Conservation (phyloP, 2,329 filamentous ascomycete species). For the Grosmannia serpens region DNA sequence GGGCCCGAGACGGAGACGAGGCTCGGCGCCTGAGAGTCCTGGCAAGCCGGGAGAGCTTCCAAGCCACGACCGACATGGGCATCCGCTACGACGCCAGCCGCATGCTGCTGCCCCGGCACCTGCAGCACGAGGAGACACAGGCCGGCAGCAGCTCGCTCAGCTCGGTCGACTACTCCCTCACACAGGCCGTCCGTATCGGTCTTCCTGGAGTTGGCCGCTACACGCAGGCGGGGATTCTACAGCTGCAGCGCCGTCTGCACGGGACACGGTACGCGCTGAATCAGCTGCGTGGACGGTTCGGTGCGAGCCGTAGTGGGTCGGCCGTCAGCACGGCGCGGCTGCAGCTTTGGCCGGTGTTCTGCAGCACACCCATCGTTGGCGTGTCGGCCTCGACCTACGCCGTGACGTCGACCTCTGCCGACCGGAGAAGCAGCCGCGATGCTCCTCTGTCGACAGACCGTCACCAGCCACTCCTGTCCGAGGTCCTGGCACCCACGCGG, state of each 20-base stretch:
- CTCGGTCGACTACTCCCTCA: slow-evolving; percentile 27
- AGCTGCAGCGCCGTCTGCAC: slow-evolving; percentile 6
- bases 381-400: slow-evolving; percentile 30
- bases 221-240: slow-evolving; percentile 6
- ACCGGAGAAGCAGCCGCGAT: not conserved
- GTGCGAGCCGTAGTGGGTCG: not conserved
- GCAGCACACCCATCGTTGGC: slow-evolving; percentile 22
- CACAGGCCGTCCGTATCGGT: slow-evolving; percentile 24
- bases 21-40: slow-evolving; percentile 1
- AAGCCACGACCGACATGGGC: slow-evolving; percentile 25
- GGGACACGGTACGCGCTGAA: not conserved
- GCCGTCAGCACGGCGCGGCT: not conserved
- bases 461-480: slow-evolving; percentile 27
- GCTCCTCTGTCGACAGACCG: slow-evolving; percentile 21
- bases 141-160: slow-evolving; percentile 8
- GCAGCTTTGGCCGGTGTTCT: slow-evolving; percentile 6
- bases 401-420: slow-evolving; percentile 9
- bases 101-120: slow-evolving; percentile 3
- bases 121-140: slow-evolving; percentile 3
- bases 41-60: slow-evolving; percentile 14
- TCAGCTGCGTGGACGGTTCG: slow-evolving; percentile 1
- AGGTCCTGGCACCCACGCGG: slow-evolving; percentile 23
- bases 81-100: slow-evolving; percentile 24
- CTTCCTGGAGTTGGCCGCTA: slow-evolving; percentile 21
- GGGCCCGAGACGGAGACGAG: not conserved